Percentiles rank a stretch among this genome's conserved stretches.
phyloP scores from a whole-genome alignment of 2,329 filamentous ascomycete species.

The Sphaerulina populicola region DNA sequence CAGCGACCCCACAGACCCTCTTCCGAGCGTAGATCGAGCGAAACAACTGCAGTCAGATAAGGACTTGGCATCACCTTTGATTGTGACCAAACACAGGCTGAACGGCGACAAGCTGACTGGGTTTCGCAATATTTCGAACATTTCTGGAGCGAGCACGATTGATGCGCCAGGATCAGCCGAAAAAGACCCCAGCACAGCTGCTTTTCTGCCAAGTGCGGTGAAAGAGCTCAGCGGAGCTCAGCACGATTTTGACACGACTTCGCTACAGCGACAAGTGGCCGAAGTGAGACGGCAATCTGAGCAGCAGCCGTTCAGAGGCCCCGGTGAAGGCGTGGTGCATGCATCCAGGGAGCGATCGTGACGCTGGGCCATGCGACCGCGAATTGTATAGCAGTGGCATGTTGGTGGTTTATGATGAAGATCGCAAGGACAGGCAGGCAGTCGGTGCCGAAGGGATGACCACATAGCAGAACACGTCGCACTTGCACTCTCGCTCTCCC shows the following conservation, averaged over 20 bases:
- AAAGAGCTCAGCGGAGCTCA: constrained; percentile 21
- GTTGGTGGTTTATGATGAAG: no score
- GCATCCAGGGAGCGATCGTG: no score
- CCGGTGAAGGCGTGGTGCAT: constrained; percentile 15
- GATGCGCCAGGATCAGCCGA: constrained; percentile 27
- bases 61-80: constrained; percentile 21
- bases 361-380: no score
- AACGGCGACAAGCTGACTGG: constrained; percentile 21
- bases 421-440: not conserved
- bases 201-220: constrained; percentile 10
- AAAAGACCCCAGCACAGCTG: constrained; percentile 13
- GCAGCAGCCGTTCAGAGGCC: constrained; percentile 23
- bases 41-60: not conserved
- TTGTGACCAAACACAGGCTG: constrained; percentile 24
- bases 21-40: constrained; percentile 26
- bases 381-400: no score
- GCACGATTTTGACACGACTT: constrained; percentile 24
- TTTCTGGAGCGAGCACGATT: constrained; percentile 34
- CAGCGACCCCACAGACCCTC: constrained; percentile 27
- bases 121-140: constrained; percentile 34
- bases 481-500: not conserved
- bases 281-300: constrained; percentile 20
- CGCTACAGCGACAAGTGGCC: constrained; percentile 20
- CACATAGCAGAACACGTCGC: not conserved
- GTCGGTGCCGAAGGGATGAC: constrained; percentile 18